Evolutionary conservation across 2,329 filamentous ascomycete species (phyloP), one percentile per base, ranked within the genome.

Genomic region (Raffaelea arxii): DNA sequence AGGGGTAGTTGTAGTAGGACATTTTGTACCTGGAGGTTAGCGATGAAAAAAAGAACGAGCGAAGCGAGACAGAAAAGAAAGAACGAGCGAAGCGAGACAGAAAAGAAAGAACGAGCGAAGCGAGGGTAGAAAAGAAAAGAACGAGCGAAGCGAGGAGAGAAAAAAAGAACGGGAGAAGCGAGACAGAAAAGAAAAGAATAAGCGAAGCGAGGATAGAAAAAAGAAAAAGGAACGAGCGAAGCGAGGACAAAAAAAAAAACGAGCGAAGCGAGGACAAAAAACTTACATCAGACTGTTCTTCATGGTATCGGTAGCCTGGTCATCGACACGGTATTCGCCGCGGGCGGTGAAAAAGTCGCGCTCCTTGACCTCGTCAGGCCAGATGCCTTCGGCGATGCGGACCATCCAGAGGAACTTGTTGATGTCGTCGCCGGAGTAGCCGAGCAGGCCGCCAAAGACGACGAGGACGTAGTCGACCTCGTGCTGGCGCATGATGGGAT

Each of bases 391-490:
- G 35, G 92, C 92, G 61, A 98, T 98, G 62, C 92, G 82, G 49
- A 98, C 90, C 94, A 98, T 98, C 92, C 92, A 98, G 56, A 98
- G 74, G 74, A 98, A 98, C 72, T 98, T 98, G 75, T 98, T 98
- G 72, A 98, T 95, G 61, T 98, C 92, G 58, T 98, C 92, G 53
- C 92, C 92, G 44, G 90, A 96, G 72, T 98, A 98, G 47, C 94
- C 94, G 35, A 98, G 74, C 49, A 98, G 79, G 63, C 88, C 92
- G 59, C 92, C 92, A 48, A 97, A 98, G 47, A 98, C 92, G 19
- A 98, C 82, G 46, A 98, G 75, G n/a, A 98, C 88, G 58, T 98
- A 98, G 67, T 98, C 91, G 3, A 98, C 92, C 67, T 98, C 92
- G 61, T 98, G 92, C 66, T 97, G 88, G 55, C 90, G 85, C 79